phyloP scores from a whole-genome alignment of 1,284 basidiomycete genomes.

The Apiotrichum montevideense region DNA sequence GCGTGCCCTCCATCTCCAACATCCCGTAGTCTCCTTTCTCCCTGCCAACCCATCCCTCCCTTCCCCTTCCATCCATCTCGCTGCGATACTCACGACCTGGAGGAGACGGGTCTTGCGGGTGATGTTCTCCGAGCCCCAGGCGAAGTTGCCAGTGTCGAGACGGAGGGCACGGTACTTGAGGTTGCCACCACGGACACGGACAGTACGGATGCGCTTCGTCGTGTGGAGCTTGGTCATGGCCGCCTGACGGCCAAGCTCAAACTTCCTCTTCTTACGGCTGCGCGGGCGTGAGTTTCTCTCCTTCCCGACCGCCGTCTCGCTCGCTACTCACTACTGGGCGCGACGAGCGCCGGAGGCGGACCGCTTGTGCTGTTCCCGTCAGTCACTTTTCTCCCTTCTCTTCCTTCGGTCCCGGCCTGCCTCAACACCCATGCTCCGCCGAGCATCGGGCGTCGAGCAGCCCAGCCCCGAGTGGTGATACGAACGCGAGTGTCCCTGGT shows the following conservation, averaged over 20 bases:
- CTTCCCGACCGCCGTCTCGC: too few relatives aligned
- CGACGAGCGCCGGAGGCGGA: conserved; percentile 2
- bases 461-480: background rate
- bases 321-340: background rate
- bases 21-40: background rate
- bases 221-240: conserved; percentile 88
- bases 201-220: conserved; percentile 82
- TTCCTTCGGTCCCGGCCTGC: background rate
- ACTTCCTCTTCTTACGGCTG: conserved; percentile 94
- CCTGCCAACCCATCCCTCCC: background rate
- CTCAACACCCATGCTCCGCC: background rate
- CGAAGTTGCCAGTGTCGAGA: conserved; percentile 91
- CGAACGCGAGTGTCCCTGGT: conserved; percentile 1
- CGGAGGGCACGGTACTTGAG: conserved; percentile 87
- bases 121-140: conserved; percentile 87
- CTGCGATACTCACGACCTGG: conserved; percentile 70
- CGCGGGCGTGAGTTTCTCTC: background rate
- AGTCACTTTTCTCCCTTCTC: background rate
- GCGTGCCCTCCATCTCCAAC: background rate
- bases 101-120: conserved; percentile 93
- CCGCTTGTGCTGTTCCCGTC: background rate
- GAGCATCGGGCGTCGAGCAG: background rate
- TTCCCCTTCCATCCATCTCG: background rate
- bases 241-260: conserved; percentile 92
- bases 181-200: conserved; percentile 90